These are phyloP conservation scores for Fusarium bactridioides DNA, from an alignment of 2,329 filamentous ascomycete genomes.

Conservation along the genomic window DNA sequence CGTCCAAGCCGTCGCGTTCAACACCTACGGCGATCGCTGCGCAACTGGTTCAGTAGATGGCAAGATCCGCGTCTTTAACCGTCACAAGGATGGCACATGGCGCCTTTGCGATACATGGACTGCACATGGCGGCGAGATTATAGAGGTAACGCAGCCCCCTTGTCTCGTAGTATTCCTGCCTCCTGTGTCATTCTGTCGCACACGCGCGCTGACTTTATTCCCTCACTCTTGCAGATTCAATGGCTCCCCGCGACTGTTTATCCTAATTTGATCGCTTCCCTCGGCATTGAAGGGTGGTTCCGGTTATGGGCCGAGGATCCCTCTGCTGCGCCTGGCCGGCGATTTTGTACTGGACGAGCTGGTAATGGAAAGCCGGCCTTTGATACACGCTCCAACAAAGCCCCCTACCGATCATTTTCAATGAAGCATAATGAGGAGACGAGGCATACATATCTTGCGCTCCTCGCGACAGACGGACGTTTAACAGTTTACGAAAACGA, in stretches of 20 bases:
- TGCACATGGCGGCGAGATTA: constrained; percentile 88
- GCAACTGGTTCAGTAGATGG: constrained; percentile 92
- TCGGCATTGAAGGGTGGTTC: constrained; percentile 89
- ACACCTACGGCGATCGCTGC: constrained; percentile 90
- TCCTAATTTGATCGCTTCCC: constrained; percentile 83
- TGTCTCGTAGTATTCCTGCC: constrained; percentile 9
- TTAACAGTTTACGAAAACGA: constrained; percentile 86
- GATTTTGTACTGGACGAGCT: constrained; percentile 73
- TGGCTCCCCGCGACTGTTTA: constrained; percentile 93
- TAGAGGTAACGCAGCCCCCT: constrained; percentile 69
- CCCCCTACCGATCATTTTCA: constrained; percentile 80
- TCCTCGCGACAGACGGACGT: constrained; percentile 83
- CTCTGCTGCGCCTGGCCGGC: constrained; percentile 78
- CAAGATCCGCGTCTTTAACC: constrained; percentile 89
- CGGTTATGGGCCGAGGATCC: constrained; percentile 94
- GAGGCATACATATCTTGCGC: constrained; percentile 82
- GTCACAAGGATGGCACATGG: constrained; percentile 81
- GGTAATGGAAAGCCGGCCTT: constrained; percentile 60
- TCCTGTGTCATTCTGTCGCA: constrained; percentile 23
- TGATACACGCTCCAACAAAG: constrained; percentile 63
- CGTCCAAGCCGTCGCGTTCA: constrained; percentile 87
- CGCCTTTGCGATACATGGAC: constrained; percentile 85
- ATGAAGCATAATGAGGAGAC: constrained; percentile 83
- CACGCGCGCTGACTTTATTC: constrained; percentile 21
- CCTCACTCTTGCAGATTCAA: constrained; percentile 68